These are phyloP conservation scores for Lophiostoma macrostomum DNA, from an alignment of 495 filamentous ascomycete species.

Conservation along the genomic window DNA sequence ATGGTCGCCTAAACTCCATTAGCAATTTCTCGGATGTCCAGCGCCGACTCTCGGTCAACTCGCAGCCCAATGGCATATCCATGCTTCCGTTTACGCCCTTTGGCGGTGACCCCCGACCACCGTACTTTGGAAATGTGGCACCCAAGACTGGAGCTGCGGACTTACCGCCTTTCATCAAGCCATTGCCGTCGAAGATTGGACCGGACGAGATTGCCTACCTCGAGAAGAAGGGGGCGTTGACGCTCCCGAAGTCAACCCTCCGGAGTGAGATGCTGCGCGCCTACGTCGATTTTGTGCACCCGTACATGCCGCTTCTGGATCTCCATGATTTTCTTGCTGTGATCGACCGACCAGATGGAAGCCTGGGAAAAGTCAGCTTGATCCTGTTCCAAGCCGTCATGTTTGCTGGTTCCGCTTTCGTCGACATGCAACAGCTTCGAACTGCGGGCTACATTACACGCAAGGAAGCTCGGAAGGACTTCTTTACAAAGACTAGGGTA, in stretches of 20 bases:
- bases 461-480: conserved; percentile 71
- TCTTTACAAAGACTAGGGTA: conserved; percentile 78
- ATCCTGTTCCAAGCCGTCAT: conserved; percentile 79
- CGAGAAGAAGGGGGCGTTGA: conserved; percentile 69
- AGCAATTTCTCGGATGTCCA: conserved; percentile 26
- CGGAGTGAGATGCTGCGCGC: conserved; percentile 71
- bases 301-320: conserved; percentile 85
- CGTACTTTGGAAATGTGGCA: conserved; percentile 22
- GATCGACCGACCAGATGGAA: conserved; percentile 62
- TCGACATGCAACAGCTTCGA: conserved; percentile 65
- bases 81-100: conserved; percentile 29
- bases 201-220: conserved; percentile 75
- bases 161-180: conserved; percentile 70
- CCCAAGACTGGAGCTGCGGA: conserved; percentile 33
- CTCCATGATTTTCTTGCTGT: conserved; percentile 67
- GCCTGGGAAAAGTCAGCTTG: conserved; percentile 66
- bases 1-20: conserved; percentile 26
- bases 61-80: conserved; percentile 18
- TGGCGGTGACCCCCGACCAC: conserved; percentile 13
- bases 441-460: conserved; percentile 66
- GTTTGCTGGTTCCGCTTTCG: conserved; percentile 76
- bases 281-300: conserved; percentile 81
- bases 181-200: conserved; percentile 64
- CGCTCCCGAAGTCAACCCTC: conserved; percentile 61
- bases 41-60: conserved; percentile 31